Conservation (phyloP, 169 alveolate species). For the Ichthyophthirius multifiliis region DNA sequence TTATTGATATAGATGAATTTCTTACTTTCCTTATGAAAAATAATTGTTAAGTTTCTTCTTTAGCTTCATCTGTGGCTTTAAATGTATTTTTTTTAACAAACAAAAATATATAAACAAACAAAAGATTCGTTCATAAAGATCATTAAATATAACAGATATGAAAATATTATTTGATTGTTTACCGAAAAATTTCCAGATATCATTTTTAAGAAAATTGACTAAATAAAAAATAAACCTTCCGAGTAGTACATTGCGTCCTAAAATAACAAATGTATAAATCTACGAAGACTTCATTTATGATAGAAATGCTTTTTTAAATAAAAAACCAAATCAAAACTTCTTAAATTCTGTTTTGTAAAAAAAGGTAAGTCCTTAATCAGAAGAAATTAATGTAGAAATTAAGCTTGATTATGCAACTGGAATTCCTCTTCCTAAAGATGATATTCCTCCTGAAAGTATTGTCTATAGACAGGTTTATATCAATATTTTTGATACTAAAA, state of each 20-base stretch:
- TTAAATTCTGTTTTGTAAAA: too few relatives aligned
- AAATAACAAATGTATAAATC: neutral
- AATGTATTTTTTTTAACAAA: neutral
- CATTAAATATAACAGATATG: neutral
- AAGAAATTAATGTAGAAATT: neutral
- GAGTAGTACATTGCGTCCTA: neutral
- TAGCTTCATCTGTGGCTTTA: neutral
- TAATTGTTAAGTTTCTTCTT: neutral
- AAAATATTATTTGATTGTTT: neutral
- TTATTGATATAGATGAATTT: conserved; percentile 8
- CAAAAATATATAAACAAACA: neutral
- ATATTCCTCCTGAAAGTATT: neutral
- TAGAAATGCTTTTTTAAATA: too few relatives aligned
- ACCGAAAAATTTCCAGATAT: neutral
- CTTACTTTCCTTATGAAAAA: neutral
- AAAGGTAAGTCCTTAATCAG: too few relatives aligned
- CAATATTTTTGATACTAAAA: neutral
- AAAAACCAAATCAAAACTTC: neutral
- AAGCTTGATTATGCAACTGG: conserved; percentile 15
- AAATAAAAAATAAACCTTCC: neutral
- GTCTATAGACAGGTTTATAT: neutral
- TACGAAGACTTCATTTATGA: neutral
- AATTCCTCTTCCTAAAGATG: conserved; percentile 5
- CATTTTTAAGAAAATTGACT: neutral
- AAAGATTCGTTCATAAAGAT: neutral